These are phyloP conservation scores for Fusarium brevicatenulatum DNA, from an alignment of 2,329 filamentous ascomycete genomes.

Conservation along the genomic window DNA sequence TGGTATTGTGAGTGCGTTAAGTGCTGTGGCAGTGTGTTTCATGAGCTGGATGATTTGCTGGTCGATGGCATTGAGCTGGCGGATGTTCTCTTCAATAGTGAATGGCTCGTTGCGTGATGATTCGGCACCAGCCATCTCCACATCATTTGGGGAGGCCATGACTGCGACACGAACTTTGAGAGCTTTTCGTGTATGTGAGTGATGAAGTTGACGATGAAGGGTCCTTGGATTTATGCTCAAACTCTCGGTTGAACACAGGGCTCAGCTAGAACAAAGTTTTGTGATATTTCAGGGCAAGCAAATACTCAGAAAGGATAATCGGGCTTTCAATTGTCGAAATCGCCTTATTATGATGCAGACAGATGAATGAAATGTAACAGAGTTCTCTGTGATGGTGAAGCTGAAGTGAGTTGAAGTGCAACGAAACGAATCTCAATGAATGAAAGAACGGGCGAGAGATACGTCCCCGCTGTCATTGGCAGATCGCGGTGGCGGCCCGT, in stretches of 20 bases:
- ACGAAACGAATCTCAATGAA: background rate
- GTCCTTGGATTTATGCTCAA: background rate
- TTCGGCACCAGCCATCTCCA: constrained; percentile 45
- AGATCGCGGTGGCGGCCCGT: background rate
- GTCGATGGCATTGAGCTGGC: constrained; percentile 83
- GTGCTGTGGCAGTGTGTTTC: constrained; percentile 58
- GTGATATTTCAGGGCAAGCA: background rate
- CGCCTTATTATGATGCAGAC: background rate
- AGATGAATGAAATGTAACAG: background rate
- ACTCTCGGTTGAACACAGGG: background rate
- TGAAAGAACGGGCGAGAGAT: background rate
- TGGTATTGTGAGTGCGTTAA: constrained; percentile 56
- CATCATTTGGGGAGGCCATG: constrained; percentile 49
- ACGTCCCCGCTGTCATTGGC: background rate
- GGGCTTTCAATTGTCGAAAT: no score
- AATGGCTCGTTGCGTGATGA: constrained; percentile 61
- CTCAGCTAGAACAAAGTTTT: background rate
- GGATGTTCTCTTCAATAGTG: constrained; percentile 79
- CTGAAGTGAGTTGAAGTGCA: background rate
- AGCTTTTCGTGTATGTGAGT: background rate
- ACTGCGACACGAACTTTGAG: background rate
- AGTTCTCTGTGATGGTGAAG: background rate
- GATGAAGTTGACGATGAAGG: background rate
- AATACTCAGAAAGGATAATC: background rate
- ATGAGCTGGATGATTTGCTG: constrained; percentile 59